These are phyloP conservation scores for Colletotrichum siamense DNA, from an alignment of 2,329 filamentous ascomycete genomes.

Conservation along the genomic window DNA sequence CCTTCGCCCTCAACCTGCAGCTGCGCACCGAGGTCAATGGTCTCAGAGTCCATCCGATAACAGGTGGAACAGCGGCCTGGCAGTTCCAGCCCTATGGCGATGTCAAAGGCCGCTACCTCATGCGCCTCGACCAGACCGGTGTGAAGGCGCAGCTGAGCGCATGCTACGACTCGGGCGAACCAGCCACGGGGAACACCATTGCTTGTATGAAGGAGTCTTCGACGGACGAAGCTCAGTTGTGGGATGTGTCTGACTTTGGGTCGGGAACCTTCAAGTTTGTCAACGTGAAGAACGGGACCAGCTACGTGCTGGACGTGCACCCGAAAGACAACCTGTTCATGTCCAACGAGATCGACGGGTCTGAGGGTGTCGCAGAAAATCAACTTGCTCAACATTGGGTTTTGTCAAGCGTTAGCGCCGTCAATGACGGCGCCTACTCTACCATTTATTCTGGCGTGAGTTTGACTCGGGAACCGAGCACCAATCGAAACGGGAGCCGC, in stretches of 20 bases:
- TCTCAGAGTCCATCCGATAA: conserved; percentile 26
- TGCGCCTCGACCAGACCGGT: conserved; percentile 33
- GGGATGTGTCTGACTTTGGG: conserved; percentile 35
- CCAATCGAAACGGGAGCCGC: neutral
- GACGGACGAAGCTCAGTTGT: conserved; percentile 34
- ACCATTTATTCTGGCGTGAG: conserved; percentile 35
- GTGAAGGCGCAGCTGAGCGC: conserved; percentile 34
- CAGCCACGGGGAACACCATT: conserved; percentile 29
- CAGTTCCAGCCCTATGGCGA: conserved; percentile 33
- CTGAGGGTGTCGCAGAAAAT: conserved; percentile 9
- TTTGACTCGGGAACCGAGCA: neutral
- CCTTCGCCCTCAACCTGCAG: conserved; percentile 26
- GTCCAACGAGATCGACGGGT: conserved; percentile 21
- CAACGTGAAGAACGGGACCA: conserved; percentile 37
- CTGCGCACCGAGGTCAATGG: conserved; percentile 18
- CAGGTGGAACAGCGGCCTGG: conserved; percentile 25
- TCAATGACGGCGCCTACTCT: conserved; percentile 37
- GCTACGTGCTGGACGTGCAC: conserved; percentile 37
- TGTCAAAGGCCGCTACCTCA: conserved; percentile 33
- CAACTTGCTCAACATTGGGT: conserved; percentile 39
- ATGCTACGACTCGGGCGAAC: conserved; percentile 31
- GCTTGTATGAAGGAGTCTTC: conserved; percentile 32
- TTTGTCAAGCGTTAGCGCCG: conserved; percentile 32
- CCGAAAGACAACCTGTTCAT: conserved; percentile 36
- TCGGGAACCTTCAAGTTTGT: conserved; percentile 32